phyloP scores from a whole-genome alignment of 768 basidiomycete genomes.

The Pleurotus giganteus region DNA sequence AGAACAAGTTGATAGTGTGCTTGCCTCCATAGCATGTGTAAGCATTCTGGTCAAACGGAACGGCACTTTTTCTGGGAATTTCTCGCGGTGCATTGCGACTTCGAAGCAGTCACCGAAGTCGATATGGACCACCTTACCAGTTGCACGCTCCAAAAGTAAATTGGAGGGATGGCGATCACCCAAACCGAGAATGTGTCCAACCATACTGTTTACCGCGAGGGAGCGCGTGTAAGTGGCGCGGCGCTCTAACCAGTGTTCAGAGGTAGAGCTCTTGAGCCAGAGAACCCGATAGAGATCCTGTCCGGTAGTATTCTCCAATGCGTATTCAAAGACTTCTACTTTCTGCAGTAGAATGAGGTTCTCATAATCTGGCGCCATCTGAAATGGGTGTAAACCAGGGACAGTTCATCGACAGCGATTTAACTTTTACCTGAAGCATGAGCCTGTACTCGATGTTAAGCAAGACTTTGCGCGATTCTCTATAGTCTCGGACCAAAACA shows the following conservation, averaged over 20 bases:
- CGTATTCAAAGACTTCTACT: conserved; percentile 99
- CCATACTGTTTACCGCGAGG: conserved; percentile 96
- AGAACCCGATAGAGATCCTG: conserved; percentile 96
- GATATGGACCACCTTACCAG: conserved; percentile 95
- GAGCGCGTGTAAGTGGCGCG: conserved; percentile 95
- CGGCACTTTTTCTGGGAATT: conserved; percentile 98
- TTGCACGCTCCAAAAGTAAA: conserved; percentile 84
- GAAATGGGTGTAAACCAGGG: conserved; percentile 8
- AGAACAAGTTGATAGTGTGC: conserved; percentile 15
- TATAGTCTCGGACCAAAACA: conserved; percentile 92
- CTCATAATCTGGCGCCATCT: conserved; percentile 99
- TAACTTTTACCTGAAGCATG: conserved; percentile 83
- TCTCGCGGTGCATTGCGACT: conserved; percentile 96
- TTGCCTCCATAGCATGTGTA: conserved; percentile 97
- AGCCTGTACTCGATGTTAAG: conserved; percentile 98
- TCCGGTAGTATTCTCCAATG: conserved; percentile 96
- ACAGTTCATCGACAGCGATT: not conserved
- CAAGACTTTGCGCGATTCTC: conserved; percentile 93
- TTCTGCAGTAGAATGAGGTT: conserved; percentile 92
- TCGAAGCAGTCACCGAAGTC: conserved; percentile 99
- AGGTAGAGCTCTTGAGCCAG: conserved; percentile 94
- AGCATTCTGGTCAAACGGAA: conserved; percentile 98
- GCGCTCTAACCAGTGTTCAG: conserved; percentile 97
- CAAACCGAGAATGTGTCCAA: conserved; percentile 94
- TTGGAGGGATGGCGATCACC: conserved; percentile 99